These are phyloP conservation scores for Magnusiomyces fungicola DNA, from an alignment of 1,139 yeast species.

Conservation along the genomic window DNA sequence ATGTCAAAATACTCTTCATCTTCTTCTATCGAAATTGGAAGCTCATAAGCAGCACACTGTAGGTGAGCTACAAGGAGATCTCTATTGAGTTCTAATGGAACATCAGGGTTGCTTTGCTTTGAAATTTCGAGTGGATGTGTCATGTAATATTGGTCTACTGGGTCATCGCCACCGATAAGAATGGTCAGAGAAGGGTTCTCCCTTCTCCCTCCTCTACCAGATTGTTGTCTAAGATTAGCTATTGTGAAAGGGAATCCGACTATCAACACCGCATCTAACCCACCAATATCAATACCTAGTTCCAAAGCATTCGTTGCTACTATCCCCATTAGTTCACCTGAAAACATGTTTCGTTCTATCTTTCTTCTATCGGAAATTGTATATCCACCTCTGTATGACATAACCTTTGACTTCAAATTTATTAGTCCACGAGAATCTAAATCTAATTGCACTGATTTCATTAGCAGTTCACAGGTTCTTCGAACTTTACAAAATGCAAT, in stretches of 20 bases:
- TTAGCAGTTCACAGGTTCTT: conserved; percentile 73
- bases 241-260: conserved; percentile 89
- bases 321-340: conserved; percentile 74
- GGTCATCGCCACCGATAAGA: conserved; percentile 75
- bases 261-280: conserved; percentile 79
- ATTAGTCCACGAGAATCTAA: conserved; percentile 35
- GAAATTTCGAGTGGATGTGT: conserved; percentile 60
- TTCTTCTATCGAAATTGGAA: conserved; percentile 47
- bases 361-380: conserved; percentile 75
- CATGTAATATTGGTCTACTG: conserved; percentile 81
- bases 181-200: conserved; percentile 68
- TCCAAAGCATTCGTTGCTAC: conserved; percentile 94
- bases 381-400: conserved; percentile 95
- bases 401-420: conserved; percentile 45
- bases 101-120: conserved; percentile 35
- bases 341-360: conserved; percentile 85
- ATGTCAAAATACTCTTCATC: conserved; percentile 52
- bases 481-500: conserved; percentile 89
- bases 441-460: conserved; percentile 65
- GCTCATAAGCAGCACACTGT: conserved; percentile 91
- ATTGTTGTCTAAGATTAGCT: conserved; percentile 85
- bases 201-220: conserved; percentile 93
- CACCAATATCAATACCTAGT: conserved; percentile 90
- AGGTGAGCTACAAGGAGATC: conserved; percentile 69
- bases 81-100: conserved; percentile 48